phyloP scores from a whole-genome alignment of 2,329 filamentous ascomycete species.

The Chaetomium sp. region DNA sequence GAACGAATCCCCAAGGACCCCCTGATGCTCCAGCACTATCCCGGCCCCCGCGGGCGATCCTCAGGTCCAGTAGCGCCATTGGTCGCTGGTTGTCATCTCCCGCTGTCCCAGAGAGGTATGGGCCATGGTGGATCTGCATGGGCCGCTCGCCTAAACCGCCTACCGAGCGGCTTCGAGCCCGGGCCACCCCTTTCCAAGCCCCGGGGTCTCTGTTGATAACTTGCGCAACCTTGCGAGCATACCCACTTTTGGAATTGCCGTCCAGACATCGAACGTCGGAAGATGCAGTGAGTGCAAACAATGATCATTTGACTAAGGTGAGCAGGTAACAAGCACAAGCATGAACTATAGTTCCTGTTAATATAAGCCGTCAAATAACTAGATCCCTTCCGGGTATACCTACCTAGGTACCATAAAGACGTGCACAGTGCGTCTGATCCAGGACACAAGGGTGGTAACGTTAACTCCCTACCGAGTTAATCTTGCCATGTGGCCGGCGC shows the following conservation, averaged over 20 bases:
- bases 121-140: background rate
- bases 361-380: too few relatives aligned
- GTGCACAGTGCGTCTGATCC: too few relatives aligned
- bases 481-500: background rate
- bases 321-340: too few relatives aligned
- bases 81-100: constrained; percentile 9
- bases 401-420: too few relatives aligned
- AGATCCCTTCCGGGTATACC: too few relatives aligned
- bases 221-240: background rate
- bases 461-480: too few relatives aligned
- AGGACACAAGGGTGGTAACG: too few relatives aligned
- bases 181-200: constrained; percentile 2
- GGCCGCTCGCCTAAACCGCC: too few relatives aligned
- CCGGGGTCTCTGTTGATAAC: background rate
- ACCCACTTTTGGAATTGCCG: background rate
- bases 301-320: too few relatives aligned
- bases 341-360: too few relatives aligned
- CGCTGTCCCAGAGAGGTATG: background rate
- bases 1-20: background rate
- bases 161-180: background rate
- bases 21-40: background rate
- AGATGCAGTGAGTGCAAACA: too few relatives aligned
- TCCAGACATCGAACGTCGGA: background rate
- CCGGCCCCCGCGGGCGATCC: background rate
- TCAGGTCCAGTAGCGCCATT: background rate